Conservation (phyloP, 176 grass and related monocot genomes). For the Puya raimondii region DNA sequence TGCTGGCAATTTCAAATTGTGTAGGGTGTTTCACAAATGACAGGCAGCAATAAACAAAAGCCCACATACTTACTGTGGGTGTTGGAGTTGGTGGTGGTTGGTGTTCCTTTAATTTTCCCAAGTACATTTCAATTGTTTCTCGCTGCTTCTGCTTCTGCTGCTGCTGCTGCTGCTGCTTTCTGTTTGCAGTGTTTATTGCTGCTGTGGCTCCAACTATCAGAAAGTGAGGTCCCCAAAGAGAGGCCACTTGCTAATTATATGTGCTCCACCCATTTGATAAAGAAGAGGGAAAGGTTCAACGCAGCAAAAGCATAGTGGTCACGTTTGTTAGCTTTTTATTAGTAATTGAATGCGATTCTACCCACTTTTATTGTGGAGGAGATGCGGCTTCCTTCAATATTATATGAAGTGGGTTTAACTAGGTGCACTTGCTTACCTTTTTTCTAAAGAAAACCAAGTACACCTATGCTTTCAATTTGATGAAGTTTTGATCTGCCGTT, state of each 20-base stretch:
- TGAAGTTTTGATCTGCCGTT: no score
- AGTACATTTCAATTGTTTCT: constrained; percentile 6
- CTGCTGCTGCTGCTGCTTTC: neutral
- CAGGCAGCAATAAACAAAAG: neutral
- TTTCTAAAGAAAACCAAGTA: constrained; percentile 17
- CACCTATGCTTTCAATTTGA: constrained; percentile 13
- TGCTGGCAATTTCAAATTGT: no score
- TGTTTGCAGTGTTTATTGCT: constrained; percentile 3
- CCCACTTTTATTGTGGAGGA: neutral
- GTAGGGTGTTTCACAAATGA: no score
- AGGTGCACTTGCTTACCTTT: neutral
- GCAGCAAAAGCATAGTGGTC: constrained; percentile 32
- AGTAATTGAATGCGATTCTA: neutral
- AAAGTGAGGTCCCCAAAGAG: neutral
- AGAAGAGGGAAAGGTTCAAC: constrained; percentile 27
- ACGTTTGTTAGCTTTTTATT: neutral
- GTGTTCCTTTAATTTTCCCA: neutral
- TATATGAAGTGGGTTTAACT: neutral
- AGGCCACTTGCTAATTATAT: constrained; percentile 12
- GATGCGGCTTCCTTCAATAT: neutral
- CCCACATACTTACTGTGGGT: neutral
- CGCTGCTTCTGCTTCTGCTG: neutral
- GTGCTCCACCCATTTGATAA: constrained; percentile 1
- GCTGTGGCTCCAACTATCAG: constrained; percentile 10
- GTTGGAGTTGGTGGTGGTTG: neutral